phyloP scores from a whole-genome alignment of 108 stramenopile species.

The Cafeteria roenbergensis region DNA sequence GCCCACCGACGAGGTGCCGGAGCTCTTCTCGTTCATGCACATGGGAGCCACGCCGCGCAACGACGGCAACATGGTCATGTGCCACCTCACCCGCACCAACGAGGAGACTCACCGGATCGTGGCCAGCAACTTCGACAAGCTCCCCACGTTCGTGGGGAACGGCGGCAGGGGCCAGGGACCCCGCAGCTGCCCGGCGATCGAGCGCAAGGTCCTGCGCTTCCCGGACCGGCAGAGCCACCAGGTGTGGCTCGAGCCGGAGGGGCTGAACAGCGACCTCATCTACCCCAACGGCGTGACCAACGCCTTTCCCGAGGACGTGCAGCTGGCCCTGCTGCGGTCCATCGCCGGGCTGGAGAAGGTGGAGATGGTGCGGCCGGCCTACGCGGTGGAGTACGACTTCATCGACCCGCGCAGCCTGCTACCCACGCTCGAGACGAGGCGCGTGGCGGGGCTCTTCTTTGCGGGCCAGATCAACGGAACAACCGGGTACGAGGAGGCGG shows the following conservation, averaged over 20 bases:
- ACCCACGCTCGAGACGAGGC: constrained; percentile 78
- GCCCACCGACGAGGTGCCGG: constrained; percentile 65
- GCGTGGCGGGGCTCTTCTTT: constrained; percentile 69
- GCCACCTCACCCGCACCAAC: constrained; percentile 66
- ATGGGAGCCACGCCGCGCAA: constrained; percentile 20
- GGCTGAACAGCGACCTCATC: constrained; percentile 75
- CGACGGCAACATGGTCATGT: constrained; percentile 36
- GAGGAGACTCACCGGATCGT: constrained; percentile 76
- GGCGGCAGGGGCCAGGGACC: constrained; percentile 77
- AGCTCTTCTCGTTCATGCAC: constrained; percentile 42
- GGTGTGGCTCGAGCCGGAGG: constrained; percentile 93
- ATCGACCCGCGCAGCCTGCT: constrained; percentile 76
- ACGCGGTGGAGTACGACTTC: constrained; percentile 87
- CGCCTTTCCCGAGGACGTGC: constrained; percentile 76
- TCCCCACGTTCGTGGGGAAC: constrained; percentile 74
- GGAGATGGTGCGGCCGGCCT: constrained; percentile 74
- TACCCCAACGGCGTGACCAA: constrained; percentile 93
- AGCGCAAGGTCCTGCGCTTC: constrained; percentile 82
- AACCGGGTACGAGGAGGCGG: constrained; percentile 97
- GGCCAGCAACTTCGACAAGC: constrained; percentile 60
- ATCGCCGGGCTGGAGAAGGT: constrained; percentile 78
- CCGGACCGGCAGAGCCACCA: constrained; percentile 74
- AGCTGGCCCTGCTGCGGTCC: constrained; percentile 61
- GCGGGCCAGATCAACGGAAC: constrained; percentile 97
- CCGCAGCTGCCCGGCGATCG: constrained; percentile 85